These are phyloP conservation scores for Vaccinium corymbosum DNA, from an alignment of 148 eudicot species.

Conservation along the genomic window DNA sequence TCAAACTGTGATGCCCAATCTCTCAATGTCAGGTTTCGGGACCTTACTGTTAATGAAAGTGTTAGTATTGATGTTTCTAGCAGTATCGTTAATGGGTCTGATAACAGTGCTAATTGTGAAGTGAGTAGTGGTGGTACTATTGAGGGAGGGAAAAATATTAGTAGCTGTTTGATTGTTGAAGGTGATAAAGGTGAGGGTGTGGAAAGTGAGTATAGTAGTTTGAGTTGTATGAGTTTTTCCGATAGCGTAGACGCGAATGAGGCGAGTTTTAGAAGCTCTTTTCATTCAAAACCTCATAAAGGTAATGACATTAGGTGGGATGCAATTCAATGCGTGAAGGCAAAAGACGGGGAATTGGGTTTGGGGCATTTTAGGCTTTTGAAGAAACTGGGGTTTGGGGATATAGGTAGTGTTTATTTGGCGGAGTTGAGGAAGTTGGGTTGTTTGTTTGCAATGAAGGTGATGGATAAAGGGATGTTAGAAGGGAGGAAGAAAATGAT, in stretches of 20 bases:
- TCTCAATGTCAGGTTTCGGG: slow-evolving; percentile 27
- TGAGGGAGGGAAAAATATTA: slow-evolving; percentile 12
- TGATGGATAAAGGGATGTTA: slow-evolving; percentile 89
- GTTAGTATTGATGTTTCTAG: slow-evolving; percentile 19
- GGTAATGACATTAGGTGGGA: slow-evolving; percentile 87
- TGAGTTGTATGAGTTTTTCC: slow-evolving; percentile 40
- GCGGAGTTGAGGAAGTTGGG: slow-evolving; percentile 77
- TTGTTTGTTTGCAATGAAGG: slow-evolving; percentile 85
- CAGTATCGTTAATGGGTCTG: slow-evolving; percentile 33
- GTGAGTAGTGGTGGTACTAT: slow-evolving; percentile 25
- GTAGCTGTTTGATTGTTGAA: slow-evolving; percentile 3
- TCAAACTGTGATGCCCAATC: slow-evolving; percentile 22
- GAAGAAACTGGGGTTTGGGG: slow-evolving; percentile 95
- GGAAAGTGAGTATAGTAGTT: slow-evolving; percentile 50
- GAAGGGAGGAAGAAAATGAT: slow-evolving; percentile 75
- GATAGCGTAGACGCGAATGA: slow-evolving; percentile 32
- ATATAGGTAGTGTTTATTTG: slow-evolving; percentile 95
- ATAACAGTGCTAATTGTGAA: slow-evolving; percentile 14
- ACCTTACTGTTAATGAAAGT: slow-evolving; percentile 29
- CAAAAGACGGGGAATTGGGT: slow-evolving; percentile 62
- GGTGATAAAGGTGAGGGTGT: slow-evolving; percentile 22
- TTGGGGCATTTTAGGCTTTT: slow-evolving; percentile 73
- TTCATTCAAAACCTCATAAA: slow-evolving; percentile 64
- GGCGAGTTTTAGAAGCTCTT: slow-evolving; percentile 42
- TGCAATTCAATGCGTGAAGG: slow-evolving; percentile 56